Percentiles rank a stretch among this genome's conserved stretches.
phyloP scores from a whole-genome alignment of 805 yeast genomes.

The Schwanniomyces sp. region DNA sequence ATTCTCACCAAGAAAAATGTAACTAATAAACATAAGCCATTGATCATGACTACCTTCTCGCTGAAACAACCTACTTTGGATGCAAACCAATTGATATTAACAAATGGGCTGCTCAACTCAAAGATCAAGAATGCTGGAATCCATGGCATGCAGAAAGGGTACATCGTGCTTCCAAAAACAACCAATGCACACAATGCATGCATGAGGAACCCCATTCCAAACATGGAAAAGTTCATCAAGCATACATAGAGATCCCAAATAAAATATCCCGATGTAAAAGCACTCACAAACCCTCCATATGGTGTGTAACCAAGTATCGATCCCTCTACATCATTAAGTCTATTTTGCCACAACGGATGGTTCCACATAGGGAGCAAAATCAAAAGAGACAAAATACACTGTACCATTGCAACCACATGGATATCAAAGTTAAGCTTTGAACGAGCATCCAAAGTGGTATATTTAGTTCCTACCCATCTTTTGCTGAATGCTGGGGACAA shows the following conservation, averaged over 20 bases:
- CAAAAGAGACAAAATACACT: constrained; percentile 64
- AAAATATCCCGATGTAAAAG: constrained; percentile 83
- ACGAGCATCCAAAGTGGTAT: constrained; percentile 46
- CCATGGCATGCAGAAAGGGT: constrained; percentile 79
- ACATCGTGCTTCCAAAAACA: constrained; percentile 63
- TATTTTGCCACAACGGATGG: constrained; percentile 46
- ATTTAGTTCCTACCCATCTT: constrained; percentile 50
- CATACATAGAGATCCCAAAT: constrained; percentile 87
- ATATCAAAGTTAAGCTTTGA: constrained; percentile 78
- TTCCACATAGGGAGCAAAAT: constrained; percentile 65
- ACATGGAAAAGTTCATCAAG: constrained; percentile 56
- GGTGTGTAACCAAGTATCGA: constrained; percentile 66
- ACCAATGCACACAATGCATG: constrained; percentile 83
- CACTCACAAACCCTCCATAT: constrained; percentile 70
- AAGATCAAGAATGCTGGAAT: constrained; percentile 80
- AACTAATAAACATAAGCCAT: constrained; percentile 68
- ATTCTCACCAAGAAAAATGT: constrained; percentile 80
- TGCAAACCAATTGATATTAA: constrained; percentile 90
- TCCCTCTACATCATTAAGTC: constrained; percentile 38
- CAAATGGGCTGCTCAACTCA: constrained; percentile 93
- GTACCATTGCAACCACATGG: constrained; percentile 86
- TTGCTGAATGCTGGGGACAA: constrained; percentile 54
- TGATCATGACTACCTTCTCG: constrained; percentile 51
- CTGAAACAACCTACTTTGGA: constrained; percentile 66
- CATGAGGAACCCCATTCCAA: constrained; percentile 77